A percentile compares a stretch with the other conserved stretches of the same genome.
Conservation (phyloP, 768 basidiomycete genomes). For the Trametes coccinea region DNA sequence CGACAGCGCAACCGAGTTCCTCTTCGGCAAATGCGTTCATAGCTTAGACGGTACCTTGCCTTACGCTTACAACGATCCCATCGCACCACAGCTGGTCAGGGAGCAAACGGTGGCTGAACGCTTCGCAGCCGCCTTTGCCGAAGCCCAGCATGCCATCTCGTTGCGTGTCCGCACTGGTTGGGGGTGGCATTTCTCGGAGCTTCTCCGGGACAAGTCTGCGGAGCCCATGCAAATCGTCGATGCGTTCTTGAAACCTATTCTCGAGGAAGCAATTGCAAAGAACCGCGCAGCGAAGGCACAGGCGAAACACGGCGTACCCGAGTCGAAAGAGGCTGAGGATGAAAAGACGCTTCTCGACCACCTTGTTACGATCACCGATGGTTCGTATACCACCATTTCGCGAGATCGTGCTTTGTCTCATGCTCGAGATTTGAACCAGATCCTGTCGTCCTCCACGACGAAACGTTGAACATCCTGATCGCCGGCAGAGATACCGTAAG, state of each 20-base stretch:
- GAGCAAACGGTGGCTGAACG: constrained; percentile 11
- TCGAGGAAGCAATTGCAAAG: constrained; percentile 32
- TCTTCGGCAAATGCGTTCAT: constrained; percentile 48
- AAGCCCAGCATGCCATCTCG: constrained; percentile 34
- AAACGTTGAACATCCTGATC: constrained; percentile 37
- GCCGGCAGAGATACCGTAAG: constrained; percentile 38
- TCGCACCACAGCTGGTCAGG: background rate
- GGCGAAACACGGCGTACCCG: background rate
- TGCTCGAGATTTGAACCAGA: constrained; percentile 22
- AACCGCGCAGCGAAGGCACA: constrained; percentile 8
- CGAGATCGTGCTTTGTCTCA: too few species aligned
- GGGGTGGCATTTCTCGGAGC: constrained; percentile 44
- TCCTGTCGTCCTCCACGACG: constrained; percentile 34
- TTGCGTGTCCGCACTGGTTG: constrained; percentile 33
- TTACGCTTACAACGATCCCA: constrained; percentile 6
- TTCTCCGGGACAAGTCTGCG: constrained; percentile 35
- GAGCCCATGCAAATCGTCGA: constrained; percentile 42
- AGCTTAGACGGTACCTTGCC: constrained; percentile 33
- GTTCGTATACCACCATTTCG: constrained; percentile 25
- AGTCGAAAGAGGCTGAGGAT: constrained; percentile 22
- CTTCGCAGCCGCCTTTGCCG: constrained; percentile 32
- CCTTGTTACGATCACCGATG: constrained; percentile 40
- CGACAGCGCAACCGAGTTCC: constrained; percentile 55
- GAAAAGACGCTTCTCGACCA: constrained; percentile 45
- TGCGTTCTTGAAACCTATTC: constrained; percentile 41